Conservation (phyloP, 495 filamentous ascomycete genomes). For the Neurospora sp. region DNA sequence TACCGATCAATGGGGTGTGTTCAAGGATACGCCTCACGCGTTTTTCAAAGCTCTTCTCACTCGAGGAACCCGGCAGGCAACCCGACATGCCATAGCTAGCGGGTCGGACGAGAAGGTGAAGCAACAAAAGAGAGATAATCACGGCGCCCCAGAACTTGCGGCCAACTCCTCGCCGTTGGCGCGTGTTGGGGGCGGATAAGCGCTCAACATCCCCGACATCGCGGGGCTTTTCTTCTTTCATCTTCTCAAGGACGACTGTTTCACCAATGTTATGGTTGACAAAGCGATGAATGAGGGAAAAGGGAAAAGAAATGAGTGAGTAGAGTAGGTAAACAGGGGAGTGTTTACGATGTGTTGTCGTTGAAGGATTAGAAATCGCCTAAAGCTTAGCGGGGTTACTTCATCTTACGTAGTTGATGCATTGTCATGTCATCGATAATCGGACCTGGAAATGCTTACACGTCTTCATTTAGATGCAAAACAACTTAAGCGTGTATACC, state of each 20-base stretch:
- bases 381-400: not conserved
- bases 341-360: not conserved
- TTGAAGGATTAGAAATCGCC: not conserved
- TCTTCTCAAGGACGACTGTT: not conserved
- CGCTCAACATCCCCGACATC: not conserved
- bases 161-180: not conserved
- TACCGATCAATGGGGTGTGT: conserved; percentile 74
- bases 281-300: not conserved
- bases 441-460: not conserved
- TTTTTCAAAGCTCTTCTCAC: conserved; percentile 41
- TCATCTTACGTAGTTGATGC: not conserved
- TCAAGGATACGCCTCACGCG: conserved; percentile 60
- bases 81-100: conserved; percentile 1
- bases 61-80: not conserved
- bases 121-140: not conserved
- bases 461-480: not conserved
- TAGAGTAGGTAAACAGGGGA: not conserved
- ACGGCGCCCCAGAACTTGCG: not conserved
- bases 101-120: not conserved
- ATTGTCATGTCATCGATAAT: not conserved
- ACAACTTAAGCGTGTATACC: not conserved
- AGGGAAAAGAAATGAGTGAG: not conserved
- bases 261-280: not conserved
- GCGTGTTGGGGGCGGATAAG: not conserved
- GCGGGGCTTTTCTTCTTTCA: not conserved